These are phyloP conservation scores for Tolypocladium ophioglossoides DNA, from an alignment of 2,329 filamentous ascomycete species.

Conservation along the genomic window DNA sequence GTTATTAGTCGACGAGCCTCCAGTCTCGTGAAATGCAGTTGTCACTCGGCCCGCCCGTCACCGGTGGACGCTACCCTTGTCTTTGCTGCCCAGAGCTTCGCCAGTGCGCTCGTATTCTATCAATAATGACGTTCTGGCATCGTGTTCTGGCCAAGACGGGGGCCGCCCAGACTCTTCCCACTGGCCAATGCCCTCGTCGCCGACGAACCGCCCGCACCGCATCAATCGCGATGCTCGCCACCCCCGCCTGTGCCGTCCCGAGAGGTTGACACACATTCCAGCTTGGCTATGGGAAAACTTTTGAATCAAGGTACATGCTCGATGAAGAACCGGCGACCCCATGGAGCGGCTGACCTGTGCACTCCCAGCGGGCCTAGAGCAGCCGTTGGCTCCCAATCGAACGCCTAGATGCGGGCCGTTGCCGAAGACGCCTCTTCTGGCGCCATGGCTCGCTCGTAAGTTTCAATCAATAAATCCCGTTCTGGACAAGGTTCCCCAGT, in stretches of 20 bases:
- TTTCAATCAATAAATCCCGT: too few species aligned
- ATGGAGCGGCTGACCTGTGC: neutral
- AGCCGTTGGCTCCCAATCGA: neutral
- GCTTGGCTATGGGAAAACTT: too few species aligned
- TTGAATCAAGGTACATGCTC: neutral
- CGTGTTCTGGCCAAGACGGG: neutral
- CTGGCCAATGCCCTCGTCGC: neutral
- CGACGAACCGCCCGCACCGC: too few species aligned
- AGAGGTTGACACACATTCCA: neutral
- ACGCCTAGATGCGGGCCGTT: too few species aligned
- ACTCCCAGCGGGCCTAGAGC: neutral
- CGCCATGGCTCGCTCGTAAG: neutral
- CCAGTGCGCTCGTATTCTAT: constrained; percentile 2
- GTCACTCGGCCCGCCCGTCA: too few species aligned
- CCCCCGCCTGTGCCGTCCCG: neutral
- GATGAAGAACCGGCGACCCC: neutral
- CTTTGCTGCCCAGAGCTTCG: neutral
- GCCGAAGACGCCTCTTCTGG: neutral
- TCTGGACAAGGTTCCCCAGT: neutral
- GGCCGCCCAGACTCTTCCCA: neutral
- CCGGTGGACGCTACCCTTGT: neutral
- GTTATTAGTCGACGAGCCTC: neutral
- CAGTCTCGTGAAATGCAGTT: neutral
- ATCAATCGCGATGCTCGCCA: neutral
- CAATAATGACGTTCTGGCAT: neutral